Base-by-base conservation (phyloP, 2,329 filamentous ascomycete species). In the Trichoderma pleuroti region DNA sequence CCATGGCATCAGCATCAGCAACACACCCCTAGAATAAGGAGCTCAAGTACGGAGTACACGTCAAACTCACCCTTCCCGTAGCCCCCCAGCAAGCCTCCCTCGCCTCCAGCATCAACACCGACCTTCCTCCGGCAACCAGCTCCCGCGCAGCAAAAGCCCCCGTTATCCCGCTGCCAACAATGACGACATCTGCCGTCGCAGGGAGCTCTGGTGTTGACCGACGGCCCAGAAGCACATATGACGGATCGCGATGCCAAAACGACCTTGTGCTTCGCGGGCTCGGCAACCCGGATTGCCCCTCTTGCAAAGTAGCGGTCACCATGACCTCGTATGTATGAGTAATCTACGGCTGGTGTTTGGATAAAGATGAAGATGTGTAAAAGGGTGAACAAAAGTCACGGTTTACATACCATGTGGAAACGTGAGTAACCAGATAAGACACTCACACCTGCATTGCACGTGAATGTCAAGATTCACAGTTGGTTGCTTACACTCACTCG, bases 81-180 rank as follows among this genome's bases (percentile, higher is more conserved):
- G 92, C 92, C 21, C 92, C 92, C 87, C 88, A 94, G 77, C 92
- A 94, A 5, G 90, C 91, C 82, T 94, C 92, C 75, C 92, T 85
- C 16, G 92, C 92, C 80, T 95, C 92, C 6, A 95, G 84, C 83
- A 94, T 86, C 7, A 94, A 84, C 9, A 94, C 86, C n/a, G 81
- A 84, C 71, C 85, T 81, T 6, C 84, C 82, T 49, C 79, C 82
- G 70, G 82, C 84, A 76, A 81, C 86, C 65, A 93, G 82, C 76
- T 88, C 89, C 73, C 88, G 85, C 4, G 91, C 91, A 0, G 89
- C 90, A 79, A 91, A 92, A 1, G 89, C 82, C n/a, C 92, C 92
- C 2, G 91, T 92, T 75, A 95, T 92, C 28, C 92, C 92, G 76
- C 88, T 92, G 49, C 92, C 92, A 5, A 95, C 84, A 28, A 95